A percentile compares a stretch with the other conserved stretches of the same genome.
phyloP scores from a whole-genome alignment of 2,329 filamentous ascomycete genomes.

The Ceratocystis alfenasii region DNA sequence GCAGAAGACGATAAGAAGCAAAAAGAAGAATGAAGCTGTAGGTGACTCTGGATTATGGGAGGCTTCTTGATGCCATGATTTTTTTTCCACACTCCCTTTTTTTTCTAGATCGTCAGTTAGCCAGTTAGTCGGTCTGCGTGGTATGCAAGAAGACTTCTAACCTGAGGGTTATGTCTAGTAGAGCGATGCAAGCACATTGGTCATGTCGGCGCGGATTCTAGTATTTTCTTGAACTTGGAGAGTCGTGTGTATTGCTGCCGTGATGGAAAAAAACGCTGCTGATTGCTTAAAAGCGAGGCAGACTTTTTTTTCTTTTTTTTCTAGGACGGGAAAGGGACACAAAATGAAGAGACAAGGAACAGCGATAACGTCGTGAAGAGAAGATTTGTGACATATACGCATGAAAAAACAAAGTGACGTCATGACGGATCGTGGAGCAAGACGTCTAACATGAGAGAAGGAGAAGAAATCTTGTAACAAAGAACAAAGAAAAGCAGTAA shows the following conservation, averaged over 20 bases:
- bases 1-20: not conserved
- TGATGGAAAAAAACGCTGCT: not conserved
- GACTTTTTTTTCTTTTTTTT: not conserved
- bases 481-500: not conserved
- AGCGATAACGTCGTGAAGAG: slow-evolving; percentile 1
- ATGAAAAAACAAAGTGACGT: slow-evolving; percentile 12
- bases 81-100: not conserved
- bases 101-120: not conserved
- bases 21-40: not conserved
- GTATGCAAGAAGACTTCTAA: not conserved
- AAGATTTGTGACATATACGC: slow-evolving; percentile 1
- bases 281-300: slow-evolving; percentile 6
- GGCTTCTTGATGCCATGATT: not conserved
- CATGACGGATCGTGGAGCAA: slow-evolving; percentile 21
- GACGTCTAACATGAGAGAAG: slow-evolving; percentile 19
- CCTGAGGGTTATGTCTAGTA: not conserved
- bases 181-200: not conserved
- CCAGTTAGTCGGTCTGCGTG: not conserved
- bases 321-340: not conserved
- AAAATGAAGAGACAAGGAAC: not conserved
- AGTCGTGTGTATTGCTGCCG: not conserved
- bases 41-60: not conserved
- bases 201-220: not conserved
- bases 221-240: not conserved
- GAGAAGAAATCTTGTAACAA: slow-evolving; percentile 7